Conservation (phyloP, 1,139 yeast genomes). For the Suhomyces maxii region DNA sequence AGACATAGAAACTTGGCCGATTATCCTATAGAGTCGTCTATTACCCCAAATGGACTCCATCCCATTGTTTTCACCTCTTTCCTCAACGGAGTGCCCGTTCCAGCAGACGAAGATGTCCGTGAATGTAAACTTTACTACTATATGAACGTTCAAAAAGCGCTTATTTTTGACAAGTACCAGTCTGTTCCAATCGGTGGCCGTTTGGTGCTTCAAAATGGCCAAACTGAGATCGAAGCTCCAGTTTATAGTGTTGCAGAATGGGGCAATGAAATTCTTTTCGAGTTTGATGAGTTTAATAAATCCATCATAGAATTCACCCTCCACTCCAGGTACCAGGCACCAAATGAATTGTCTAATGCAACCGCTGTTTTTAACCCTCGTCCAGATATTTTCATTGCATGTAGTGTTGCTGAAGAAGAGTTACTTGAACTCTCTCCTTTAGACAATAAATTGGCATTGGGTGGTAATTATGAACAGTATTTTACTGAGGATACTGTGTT, state of each 20-base stretch:
- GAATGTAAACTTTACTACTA: slow-evolving; percentile 38
- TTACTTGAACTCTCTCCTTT: slow-evolving; percentile 40
- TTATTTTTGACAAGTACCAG: slow-evolving; percentile 46
- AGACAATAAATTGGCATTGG: slow-evolving; percentile 28
- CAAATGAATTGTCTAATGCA: slow-evolving; percentile 14
- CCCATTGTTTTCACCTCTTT: slow-evolving; percentile 32
- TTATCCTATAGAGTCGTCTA: slow-evolving; percentile 10
- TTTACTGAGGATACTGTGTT: slow-evolving; percentile 46
- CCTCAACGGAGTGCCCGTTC: slow-evolving; percentile 1
- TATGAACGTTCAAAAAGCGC: slow-evolving; percentile 30
- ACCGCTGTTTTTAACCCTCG: slow-evolving; percentile 14
- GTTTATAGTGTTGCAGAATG: slow-evolving; percentile 39
- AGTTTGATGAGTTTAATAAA: slow-evolving; percentile 18
- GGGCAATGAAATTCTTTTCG: slow-evolving; percentile 44
- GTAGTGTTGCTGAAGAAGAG: slow-evolving; percentile 29
- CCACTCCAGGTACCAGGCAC: slow-evolving; percentile 44
- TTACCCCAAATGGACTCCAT: slow-evolving; percentile 39
- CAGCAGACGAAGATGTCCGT: slow-evolving; percentile 23
- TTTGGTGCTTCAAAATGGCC: slow-evolving; percentile 34
- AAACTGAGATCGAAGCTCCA: slow-evolving; percentile 43
- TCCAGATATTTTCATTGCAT: slow-evolving; percentile 37
- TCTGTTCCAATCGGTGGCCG: slow-evolving; percentile 25
- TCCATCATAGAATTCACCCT: slow-evolving; percentile 26
- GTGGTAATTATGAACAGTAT: slow-evolving; percentile 38
- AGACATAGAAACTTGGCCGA: slow-evolving; percentile 30